Evolutionary conservation across 139 green algal species (phyloP).

Genomic region (Chlamydomonas sphaeroides): DNA sequence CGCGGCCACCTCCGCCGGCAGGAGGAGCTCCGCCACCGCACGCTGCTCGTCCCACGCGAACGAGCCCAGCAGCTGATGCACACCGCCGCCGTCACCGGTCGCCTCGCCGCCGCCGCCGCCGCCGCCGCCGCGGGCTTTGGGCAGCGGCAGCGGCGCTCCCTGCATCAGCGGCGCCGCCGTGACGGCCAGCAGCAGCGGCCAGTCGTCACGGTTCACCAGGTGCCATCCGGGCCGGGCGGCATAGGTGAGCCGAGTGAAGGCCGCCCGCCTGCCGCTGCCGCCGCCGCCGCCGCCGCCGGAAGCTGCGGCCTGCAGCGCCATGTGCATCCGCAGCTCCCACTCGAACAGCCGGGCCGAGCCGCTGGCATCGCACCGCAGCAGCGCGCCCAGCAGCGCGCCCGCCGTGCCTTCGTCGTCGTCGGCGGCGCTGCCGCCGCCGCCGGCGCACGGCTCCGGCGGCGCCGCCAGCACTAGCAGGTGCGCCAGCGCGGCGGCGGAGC

Average conservation of each 20-base stretch:
- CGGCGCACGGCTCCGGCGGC: neutral
- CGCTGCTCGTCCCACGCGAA: conserved; percentile 45
- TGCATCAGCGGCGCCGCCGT: neutral
- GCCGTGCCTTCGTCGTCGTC: neutral
- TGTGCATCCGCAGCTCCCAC: conserved; percentile 39
- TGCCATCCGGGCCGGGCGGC: neutral
- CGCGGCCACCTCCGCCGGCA: neutral
- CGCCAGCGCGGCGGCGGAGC: neutral
- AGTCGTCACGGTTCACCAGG: neutral
- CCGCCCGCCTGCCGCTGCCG: neutral
- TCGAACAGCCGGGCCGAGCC: conserved; percentile 38
- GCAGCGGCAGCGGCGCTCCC: neutral
- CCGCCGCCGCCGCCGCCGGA: no score
- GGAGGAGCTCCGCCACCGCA: conserved; percentile 24
- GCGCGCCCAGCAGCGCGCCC: neutral
- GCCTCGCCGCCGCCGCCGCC: no score
- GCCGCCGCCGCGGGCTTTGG: no score
- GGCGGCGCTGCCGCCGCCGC: neutral
- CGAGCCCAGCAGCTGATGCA: conserved; percentile 37
- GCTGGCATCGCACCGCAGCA: conserved; percentile 21
- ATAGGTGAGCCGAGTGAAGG: neutral
- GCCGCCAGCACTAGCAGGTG: conserved; percentile 5
- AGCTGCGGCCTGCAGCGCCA: conserved; percentile 4
- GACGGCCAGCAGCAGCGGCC: conserved; percentile 48
- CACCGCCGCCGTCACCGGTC: neutral